These are phyloP conservation scores for Plasmopara viticola DNA, from an alignment of 352 stramenopile species.

Conservation along the genomic window DNA sequence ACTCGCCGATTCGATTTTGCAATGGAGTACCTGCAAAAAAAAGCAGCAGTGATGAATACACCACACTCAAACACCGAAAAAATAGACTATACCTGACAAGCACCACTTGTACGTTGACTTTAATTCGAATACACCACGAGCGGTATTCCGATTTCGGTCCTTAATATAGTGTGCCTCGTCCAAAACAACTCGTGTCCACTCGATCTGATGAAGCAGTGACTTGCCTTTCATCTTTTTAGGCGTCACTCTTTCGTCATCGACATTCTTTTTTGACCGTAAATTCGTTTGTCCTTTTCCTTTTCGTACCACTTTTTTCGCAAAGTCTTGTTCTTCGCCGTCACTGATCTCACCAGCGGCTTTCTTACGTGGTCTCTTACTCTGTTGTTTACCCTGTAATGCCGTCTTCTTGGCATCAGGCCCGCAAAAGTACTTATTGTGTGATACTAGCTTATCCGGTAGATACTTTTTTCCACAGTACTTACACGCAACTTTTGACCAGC, in stretches of 20 bases:
- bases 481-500: conserved; percentile 81
- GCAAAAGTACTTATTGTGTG: conserved; percentile 98
- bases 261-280: conserved; percentile 27
- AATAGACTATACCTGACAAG: conserved; percentile 85
- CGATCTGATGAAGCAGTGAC: conserved; percentile 89
- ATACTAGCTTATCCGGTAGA: conserved; percentile 90
- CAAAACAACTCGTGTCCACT: conserved; percentile 96
- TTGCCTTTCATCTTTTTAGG: conserved; percentile 35
- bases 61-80: neutral
- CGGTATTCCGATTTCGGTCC: conserved; percentile 89
- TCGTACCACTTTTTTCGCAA: conserved; percentile 45
- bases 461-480: conserved; percentile 93
- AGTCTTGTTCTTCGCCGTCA: conserved; percentile 52
- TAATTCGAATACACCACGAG: conserved; percentile 95
- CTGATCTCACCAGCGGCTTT: conserved; percentile 59
- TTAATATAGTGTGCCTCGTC: conserved; percentile 97
- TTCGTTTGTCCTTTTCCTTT: conserved; percentile 30
- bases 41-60: neutral
- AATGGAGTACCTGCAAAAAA: conserved; percentile 79
- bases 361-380: conserved; percentile 59
- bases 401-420: conserved; percentile 94
- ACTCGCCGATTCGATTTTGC: conserved; percentile 91
- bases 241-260: conserved; percentile 21
- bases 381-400: conserved; percentile 82
- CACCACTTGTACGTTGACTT: conserved; percentile 97